Percentiles rank a stretch among this genome's conserved stretches.
These are phyloP conservation scores for Cladosporium sp. DNA, from an alignment of 2,329 filamentous ascomycete species.

Conservation along the genomic window DNA sequence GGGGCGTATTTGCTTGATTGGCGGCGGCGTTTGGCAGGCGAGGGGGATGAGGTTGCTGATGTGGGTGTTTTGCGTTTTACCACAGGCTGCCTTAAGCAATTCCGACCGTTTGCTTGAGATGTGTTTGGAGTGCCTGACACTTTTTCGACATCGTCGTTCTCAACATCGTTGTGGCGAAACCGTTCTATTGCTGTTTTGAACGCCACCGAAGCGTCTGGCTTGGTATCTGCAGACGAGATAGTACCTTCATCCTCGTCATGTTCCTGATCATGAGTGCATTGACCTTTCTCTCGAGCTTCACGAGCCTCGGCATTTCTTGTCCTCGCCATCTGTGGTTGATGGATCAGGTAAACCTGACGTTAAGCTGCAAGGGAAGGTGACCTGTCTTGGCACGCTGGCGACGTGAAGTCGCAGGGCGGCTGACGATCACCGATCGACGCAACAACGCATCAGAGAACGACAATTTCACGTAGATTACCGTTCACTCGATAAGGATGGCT, in stretches of 20 bases:
- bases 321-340: neutral
- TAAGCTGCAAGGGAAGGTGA: too few species aligned
- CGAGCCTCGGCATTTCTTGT: neutral
- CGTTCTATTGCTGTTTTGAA: constrained; percentile 8
- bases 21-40: constrained; percentile 31
- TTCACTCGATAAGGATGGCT: too few species aligned
- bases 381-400: too few species aligned
- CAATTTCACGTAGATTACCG: too few species aligned
- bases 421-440: too few species aligned
- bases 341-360: neutral
- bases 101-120: neutral
- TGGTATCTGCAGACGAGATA: neutral
- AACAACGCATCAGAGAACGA: too few species aligned
- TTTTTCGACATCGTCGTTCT: too few species aligned
- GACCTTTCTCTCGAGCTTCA: neutral
- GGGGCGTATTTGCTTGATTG: constrained; percentile 57
- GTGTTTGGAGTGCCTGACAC: neutral
- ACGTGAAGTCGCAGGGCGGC: too few species aligned
- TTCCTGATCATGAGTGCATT: neutral
- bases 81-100: neutral
- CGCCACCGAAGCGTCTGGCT: neutral
- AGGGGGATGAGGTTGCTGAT: constrained; percentile 10
- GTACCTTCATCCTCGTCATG: neutral
- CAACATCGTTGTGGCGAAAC: constrained; percentile 7
- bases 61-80: neutral